A percentile compares a stretch with the other conserved stretches of the same genome.
Conservation (phyloP, 352 stramenopile species). For the Phytopythium mirpurense region DNA sequence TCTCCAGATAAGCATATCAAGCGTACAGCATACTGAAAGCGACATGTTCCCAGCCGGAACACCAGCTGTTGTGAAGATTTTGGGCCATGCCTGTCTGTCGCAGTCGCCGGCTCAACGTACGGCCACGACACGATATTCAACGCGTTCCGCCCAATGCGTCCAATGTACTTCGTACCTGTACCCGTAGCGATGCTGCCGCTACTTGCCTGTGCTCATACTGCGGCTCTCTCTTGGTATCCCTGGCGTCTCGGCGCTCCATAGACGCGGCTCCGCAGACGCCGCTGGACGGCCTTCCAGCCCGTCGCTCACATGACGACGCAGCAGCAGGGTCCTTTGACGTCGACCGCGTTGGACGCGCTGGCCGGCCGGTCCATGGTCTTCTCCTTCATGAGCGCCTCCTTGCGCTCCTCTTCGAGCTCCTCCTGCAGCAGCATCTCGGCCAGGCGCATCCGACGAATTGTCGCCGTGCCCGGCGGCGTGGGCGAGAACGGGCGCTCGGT, state of each 20-base stretch:
- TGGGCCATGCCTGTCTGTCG: not conserved
- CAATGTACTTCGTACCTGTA: no score
- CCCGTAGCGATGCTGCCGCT: no score
- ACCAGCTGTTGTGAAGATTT: not conserved
- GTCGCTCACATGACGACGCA: conserved; percentile 56
- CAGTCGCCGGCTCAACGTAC: not conserved
- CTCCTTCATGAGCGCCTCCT: conserved; percentile 48
- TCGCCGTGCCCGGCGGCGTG: conserved; percentile 45
- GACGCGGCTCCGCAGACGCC: no score
- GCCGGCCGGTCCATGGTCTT: conserved; percentile 27
- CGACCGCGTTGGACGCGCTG: conserved; percentile 21
- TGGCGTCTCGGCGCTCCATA: no score
- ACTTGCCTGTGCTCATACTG: no score
- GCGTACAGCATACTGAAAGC: conserved; percentile 1
- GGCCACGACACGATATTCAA: not conserved
- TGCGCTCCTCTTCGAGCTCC: conserved; percentile 52
- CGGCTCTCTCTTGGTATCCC: no score
- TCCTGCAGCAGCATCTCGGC: conserved; percentile 53
- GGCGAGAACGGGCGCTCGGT: conserved; percentile 61
- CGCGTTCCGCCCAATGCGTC: no score
- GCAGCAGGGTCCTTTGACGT: conserved; percentile 45
- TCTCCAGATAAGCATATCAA: not conserved
- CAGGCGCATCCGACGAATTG: conserved; percentile 67
- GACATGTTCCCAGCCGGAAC: not conserved
- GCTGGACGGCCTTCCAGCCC: no score